Evolutionary conservation across 208 protist genomes (phyloP).

Genomic region (Naegleria gruberi): DNA sequence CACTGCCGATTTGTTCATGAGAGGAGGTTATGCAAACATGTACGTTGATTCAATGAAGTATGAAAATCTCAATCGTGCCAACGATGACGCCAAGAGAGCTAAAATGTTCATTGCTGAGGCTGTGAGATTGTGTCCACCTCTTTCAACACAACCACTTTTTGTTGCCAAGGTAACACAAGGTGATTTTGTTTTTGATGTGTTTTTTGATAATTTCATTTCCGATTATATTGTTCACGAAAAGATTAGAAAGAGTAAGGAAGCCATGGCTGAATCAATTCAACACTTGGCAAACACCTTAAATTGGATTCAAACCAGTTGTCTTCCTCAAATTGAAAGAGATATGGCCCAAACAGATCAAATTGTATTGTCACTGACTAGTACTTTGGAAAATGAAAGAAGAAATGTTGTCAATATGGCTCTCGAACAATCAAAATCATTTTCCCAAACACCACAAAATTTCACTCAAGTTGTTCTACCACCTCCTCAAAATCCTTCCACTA

Average conservation of each 20-base stretch:
- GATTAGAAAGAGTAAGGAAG: background rate
- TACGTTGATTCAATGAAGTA: background rate
- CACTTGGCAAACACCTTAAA: background rate
- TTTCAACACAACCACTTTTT: background rate
- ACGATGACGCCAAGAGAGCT: background rate
- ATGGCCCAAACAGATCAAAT: background rate
- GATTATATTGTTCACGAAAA: background rate
- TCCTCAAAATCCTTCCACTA: too few relatives aligned
- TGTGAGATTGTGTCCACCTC: background rate
- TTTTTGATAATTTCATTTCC: background rate
- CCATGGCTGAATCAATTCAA: background rate
- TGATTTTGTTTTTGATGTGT: background rate
- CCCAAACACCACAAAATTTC: too few relatives aligned
- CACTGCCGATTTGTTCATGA: background rate
- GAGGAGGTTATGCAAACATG: background rate
- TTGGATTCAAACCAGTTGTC: background rate
- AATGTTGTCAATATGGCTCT: background rate
- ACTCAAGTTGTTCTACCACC: too few relatives aligned
- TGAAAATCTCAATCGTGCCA: background rate
- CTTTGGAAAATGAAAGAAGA: background rate
- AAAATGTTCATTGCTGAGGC: background rate
- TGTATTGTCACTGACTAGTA: background rate
- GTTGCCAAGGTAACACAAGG: background rate
- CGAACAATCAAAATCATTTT: background rate
- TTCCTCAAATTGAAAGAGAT: background rate